Evolutionary conservation across 2,329 filamentous ascomycete species (phyloP).

Genomic region (Colletotrichum cereale): DNA sequence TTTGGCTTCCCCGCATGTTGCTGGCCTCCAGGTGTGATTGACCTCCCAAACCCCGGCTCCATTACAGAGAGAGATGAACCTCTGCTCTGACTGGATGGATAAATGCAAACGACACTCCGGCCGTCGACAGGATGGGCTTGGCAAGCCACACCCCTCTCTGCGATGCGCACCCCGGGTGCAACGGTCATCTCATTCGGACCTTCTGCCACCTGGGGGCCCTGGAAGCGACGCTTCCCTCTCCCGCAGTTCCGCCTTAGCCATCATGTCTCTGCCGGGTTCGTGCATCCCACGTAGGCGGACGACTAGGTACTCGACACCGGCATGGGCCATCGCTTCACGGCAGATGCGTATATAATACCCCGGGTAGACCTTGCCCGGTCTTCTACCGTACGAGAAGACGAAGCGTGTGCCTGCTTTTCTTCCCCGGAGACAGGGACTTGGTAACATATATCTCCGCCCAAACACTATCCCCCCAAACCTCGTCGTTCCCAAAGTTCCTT

Average conservation of each 20-base stretch:
- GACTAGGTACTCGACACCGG: not conserved
- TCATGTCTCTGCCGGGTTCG: not conserved
- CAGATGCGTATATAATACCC: constrained; percentile 24
- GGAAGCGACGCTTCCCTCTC: constrained; percentile 22
- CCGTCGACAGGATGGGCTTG: not conserved
- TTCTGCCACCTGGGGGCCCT: constrained; percentile 29
- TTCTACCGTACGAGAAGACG: not conserved
- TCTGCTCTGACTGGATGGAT: constrained; percentile 36
- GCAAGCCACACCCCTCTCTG: constrained; percentile 8
- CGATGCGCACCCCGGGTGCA: not conserved
- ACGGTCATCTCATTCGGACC: constrained; percentile 38
- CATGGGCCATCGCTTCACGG: constrained; percentile 4
- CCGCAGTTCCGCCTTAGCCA: constrained; percentile 35
- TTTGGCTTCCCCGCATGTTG: constrained; percentile 29
- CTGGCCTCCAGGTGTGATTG: constrained; percentile 1
- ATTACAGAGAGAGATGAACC: not conserved
- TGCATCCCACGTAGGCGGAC: not conserved
- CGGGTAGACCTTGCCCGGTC: constrained; percentile 14
- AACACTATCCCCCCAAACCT: not conserved
- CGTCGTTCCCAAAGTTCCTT: not conserved
- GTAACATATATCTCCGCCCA: constrained; percentile 29
- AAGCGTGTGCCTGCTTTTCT: constrained; percentile 2
- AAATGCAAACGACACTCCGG: constrained; percentile 27
- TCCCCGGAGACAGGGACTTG: constrained; percentile 13
- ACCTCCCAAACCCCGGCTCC: not conserved